Percentiles rank a stretch among this genome's conserved stretches.
These are phyloP conservation scores for Pseudognaphalium luteoalbum DNA, from an alignment of 129 eudicot species.

Conservation along the genomic window DNA sequence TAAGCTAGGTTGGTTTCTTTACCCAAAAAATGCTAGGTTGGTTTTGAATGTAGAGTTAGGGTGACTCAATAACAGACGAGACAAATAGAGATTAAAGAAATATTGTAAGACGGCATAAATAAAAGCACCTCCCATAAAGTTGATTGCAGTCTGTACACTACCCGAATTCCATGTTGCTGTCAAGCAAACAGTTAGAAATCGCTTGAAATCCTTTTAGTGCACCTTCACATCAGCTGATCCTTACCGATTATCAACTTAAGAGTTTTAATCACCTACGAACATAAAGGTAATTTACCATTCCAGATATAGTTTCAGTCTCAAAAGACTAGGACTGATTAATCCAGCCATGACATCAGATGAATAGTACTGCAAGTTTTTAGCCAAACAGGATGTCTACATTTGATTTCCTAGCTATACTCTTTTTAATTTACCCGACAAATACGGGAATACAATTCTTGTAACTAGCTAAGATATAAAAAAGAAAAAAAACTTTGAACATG, in stretches of 20 bases:
- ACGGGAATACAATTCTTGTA: not conserved
- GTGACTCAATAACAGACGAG: not conserved
- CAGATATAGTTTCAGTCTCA: not conserved
- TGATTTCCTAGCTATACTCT: not conserved
- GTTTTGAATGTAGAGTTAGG: not conserved
- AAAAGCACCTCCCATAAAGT: constrained; percentile 85
- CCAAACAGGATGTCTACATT: not conserved
- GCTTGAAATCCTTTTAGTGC: constrained; percentile 95
- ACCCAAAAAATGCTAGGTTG: too few relatives aligned
- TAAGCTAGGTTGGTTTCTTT: not conserved
- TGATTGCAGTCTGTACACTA: constrained; percentile 95
- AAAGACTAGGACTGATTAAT: not conserved
- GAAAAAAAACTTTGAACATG: not conserved
- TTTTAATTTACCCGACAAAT: not conserved
- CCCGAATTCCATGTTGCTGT: constrained; percentile 90
- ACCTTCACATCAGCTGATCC: constrained; percentile 93
- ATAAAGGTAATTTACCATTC: constrained; percentile 10
- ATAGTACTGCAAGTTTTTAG: not conserved
- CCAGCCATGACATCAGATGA: not conserved
- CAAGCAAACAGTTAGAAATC: constrained; percentile 82
- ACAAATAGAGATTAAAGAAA: not conserved
- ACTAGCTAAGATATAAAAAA: not conserved
- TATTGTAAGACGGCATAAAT: not conserved
- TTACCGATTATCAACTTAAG: constrained; percentile 67
- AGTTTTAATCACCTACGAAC: constrained; percentile 70